A percentile compares a stretch with the other conserved stretches of the same genome.
phyloP scores from a whole-genome alignment of 148 eudicot genomes.

The Selenicereus undatus region DNA sequence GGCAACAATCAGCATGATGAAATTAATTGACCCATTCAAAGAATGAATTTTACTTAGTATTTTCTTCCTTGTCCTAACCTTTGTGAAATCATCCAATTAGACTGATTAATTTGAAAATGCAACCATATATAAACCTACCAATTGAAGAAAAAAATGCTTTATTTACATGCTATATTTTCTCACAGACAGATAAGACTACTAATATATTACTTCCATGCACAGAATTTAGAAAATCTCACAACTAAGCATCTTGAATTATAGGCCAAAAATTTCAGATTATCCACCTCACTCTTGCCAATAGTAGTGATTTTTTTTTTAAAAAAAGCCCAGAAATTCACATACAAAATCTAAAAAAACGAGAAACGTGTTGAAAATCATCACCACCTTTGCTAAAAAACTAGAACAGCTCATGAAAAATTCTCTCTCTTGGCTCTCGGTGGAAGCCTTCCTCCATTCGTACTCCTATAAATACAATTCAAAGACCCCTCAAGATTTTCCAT shows the following conservation, averaged over 20 bases:
- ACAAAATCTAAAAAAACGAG: background rate
- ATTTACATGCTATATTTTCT: too few species aligned
- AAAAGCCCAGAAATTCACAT: background rate
- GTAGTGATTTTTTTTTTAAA: background rate
- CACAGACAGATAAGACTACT: too few species aligned
- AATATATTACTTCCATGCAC: background rate
- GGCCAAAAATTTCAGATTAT: background rate
- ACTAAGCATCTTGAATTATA: background rate
- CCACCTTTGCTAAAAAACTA: background rate
- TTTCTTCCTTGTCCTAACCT: too few species aligned
- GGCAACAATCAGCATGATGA: too few species aligned
- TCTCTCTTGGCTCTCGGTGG: background rate
- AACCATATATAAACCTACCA: too few species aligned
- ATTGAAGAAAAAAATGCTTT: too few species aligned
- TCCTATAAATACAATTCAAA: conserved; percentile 14
- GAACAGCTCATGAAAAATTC: background rate
- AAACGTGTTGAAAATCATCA: conserved; percentile 12
- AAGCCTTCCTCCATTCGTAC: background rate
- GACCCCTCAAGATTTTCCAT: background rate
- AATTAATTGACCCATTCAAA: too few species aligned
- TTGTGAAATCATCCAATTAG: too few species aligned
- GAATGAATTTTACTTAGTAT: too few species aligned
- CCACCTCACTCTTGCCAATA: background rate
- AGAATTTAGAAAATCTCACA: background rate
- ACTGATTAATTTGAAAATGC: too few species aligned